Evolutionary conservation across 2,329 filamentous ascomycete genomes (phyloP).

Genomic region (Cyclaneusma minus): DNA sequence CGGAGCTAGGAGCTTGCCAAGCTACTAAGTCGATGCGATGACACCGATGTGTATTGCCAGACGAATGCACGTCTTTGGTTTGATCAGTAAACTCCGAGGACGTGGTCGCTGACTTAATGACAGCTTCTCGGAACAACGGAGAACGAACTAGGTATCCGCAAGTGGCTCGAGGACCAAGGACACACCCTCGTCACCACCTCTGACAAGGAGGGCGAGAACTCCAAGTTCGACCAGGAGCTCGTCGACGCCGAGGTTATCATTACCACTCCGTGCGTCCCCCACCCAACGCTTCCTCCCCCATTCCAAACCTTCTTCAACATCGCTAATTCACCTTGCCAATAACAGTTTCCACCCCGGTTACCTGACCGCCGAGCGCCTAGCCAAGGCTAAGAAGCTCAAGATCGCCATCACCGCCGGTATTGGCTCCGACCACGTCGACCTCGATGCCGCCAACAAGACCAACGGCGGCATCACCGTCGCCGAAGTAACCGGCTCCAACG

Average conservation of each 20-base stretch:
- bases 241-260: conserved; percentile 98
- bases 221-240: conserved; percentile 86
- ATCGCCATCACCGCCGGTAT: conserved; percentile 94
- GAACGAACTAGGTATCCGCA: conserved; percentile 93
- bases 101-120: conserved; percentile 54
- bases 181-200: conserved; percentile 95
- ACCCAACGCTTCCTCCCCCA: conserved; percentile 3
- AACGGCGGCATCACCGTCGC: conserved; percentile 95
- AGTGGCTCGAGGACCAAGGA: conserved; percentile 95
- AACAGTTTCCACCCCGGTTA: conserved; percentile 92
- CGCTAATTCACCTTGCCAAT: conserved; percentile 6
- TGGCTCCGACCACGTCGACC: conserved; percentile 94
- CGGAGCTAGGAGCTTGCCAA: conserved; percentile 1
- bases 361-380: conserved; percentile 87
- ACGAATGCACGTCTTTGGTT: conserved; percentile 1
- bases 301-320: background rate
- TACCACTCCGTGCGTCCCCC: conserved; percentile 65
- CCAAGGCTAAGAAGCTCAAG: conserved; percentile 98
- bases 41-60: conserved; percentile 1
- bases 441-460: conserved; percentile 76
- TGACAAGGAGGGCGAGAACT: conserved; percentile 91
- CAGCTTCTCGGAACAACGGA: conserved; percentile 90
- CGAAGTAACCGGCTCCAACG: conserved; percentile 95
- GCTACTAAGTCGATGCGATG: conserved; percentile 4
- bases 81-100: background rate